Percentiles rank a stretch among this genome's conserved stretches.
phyloP scores from a whole-genome alignment of 108 stramenopile species.

The Stephanodiscus triporus region DNA sequence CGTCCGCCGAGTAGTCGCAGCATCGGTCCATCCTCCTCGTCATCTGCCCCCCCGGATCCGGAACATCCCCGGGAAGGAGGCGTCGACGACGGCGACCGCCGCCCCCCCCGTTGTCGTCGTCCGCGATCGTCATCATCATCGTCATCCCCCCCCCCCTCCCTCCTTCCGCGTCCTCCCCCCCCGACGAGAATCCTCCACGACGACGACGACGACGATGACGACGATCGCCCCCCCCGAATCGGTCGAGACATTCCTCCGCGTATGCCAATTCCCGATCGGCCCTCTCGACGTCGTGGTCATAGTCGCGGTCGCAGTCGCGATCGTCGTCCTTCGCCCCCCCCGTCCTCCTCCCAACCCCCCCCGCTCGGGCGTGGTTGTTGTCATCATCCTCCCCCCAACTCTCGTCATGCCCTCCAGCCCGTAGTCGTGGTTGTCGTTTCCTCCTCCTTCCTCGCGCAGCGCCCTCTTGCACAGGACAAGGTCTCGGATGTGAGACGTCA shows the following conservation, averaged over 20 bases:
- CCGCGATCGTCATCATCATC: too few relatives aligned
- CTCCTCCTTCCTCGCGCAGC: not conserved
- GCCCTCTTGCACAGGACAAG: not conserved
- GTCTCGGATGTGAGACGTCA: slow-evolving; percentile 9
- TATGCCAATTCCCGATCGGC: slow-evolving; percentile 15
- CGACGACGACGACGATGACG: not conserved
- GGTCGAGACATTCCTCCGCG: slow-evolving; percentile 24
- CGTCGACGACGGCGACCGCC: too few relatives aligned
- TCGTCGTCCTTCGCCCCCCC: not conserved
- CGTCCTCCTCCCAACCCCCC: slow-evolving; percentile 12
- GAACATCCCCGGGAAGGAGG: not conserved
- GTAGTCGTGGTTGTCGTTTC: too few relatives aligned
- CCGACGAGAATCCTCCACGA: not conserved
- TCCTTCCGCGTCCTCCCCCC: too few relatives aligned
- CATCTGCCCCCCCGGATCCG: not conserved
- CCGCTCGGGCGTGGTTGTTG: too few relatives aligned
- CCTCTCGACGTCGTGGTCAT: not conserved
- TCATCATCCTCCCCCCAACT: too few relatives aligned
- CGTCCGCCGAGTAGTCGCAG: not conserved
- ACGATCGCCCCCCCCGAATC: not conserved
- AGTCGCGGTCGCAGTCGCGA: too few relatives aligned
- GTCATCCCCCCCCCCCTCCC: too few relatives aligned
- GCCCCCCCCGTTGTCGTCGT: not conserved
- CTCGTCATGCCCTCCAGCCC: too few relatives aligned
- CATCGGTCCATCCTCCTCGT: too few relatives aligned